Base-by-base conservation (phyloP, 2,329 filamentous ascomycete genomes). In the Plenodomus biglobosus region DNA sequence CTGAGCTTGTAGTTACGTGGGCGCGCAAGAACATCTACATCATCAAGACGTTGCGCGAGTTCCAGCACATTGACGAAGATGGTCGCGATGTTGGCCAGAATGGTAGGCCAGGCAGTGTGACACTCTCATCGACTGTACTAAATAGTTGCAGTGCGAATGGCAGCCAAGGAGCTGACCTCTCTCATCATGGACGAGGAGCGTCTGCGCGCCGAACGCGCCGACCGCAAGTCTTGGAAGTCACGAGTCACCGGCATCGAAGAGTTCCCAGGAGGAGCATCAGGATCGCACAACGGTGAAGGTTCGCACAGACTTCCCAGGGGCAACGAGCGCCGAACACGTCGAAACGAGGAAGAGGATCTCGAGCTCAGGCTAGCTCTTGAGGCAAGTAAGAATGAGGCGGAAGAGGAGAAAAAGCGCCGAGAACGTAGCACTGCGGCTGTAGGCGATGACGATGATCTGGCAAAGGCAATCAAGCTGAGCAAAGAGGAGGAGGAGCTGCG, bases 1-100 rank as follows among this genome's bases (percentile, higher is more conserved):
- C 92, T 0, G 94, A 97, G 75, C 78, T 96, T 56, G 90, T 96
- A 27, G 94, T 99, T 42, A 96, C 92, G 3, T 99, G 94, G 94
- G 92, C 92, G 56, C 87, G 92, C 66, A 95, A 97, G 78, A 97
- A 96, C 71, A 86, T 96, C 59, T 99, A 96, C 75, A 94, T 99
- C 74, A 96, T 99, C 79, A 97, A 96, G 79, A 99, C 94, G 22
- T 75, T 99, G 71, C 87, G 94, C 69, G 94, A 99, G 74, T 99
- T 99, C 65, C 88, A 94, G 69, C 95, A 97, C 71, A 84, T 95
- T 43, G 94, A 99, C 59, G 94, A 99, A 67, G 94, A 99, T 56
- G 90, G 92, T 40, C 84, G 88, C 56, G 94, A 99, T 70, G 94
- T 99, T 41, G 94, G 94, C 46, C 90, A 96, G 68, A 97, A 96